Percentiles rank a stretch among this genome's conserved stretches.
phyloP scores from a whole-genome alignment of 2,329 filamentous ascomycete species.

The Colletotrichum chlorophyti region DNA sequence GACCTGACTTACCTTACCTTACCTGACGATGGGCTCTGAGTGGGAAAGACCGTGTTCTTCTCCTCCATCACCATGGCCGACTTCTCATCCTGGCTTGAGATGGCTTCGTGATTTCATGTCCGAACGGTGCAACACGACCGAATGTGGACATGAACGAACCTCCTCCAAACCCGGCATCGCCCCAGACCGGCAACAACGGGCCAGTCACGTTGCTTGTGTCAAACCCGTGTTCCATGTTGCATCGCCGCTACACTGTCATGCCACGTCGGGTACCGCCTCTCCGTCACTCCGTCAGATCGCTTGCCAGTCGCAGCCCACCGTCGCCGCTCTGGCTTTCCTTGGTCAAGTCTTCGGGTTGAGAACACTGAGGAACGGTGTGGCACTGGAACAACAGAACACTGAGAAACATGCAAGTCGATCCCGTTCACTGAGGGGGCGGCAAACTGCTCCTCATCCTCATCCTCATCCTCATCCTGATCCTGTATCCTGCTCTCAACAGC shows the following conservation, averaged over 20 bases:
- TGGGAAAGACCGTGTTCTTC: too few species aligned
- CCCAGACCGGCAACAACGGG: not conserved
- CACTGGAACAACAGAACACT: not conserved
- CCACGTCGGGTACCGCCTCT: slow-evolving; percentile 21
- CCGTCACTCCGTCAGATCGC: too few species aligned
- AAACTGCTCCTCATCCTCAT: not conserved
- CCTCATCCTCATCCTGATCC: not conserved
- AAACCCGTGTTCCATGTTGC: slow-evolving; percentile 12
- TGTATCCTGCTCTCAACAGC: not conserved
- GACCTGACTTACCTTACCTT: too few species aligned
- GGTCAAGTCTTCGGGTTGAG: too few species aligned
- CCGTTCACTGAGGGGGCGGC: slow-evolving; percentile 1
- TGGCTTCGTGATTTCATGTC: too few species aligned
- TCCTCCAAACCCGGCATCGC: not conserved
- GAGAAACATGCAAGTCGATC: not conserved
- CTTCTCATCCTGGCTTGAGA: too few species aligned
- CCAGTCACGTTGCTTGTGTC: slow-evolving; percentile 10
- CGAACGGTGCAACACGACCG: not conserved
- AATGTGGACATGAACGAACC: not conserved
- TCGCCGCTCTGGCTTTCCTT: not conserved
- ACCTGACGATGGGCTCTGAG: too few species aligned
- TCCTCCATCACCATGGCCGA: not conserved
- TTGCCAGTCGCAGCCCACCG: too few species aligned
- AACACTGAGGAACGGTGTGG: too few species aligned
- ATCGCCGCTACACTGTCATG: slow-evolving; percentile 19